Conservation (phyloP, 2,329 filamentous ascomycete species). For the Ascosphaera acerosa region DNA sequence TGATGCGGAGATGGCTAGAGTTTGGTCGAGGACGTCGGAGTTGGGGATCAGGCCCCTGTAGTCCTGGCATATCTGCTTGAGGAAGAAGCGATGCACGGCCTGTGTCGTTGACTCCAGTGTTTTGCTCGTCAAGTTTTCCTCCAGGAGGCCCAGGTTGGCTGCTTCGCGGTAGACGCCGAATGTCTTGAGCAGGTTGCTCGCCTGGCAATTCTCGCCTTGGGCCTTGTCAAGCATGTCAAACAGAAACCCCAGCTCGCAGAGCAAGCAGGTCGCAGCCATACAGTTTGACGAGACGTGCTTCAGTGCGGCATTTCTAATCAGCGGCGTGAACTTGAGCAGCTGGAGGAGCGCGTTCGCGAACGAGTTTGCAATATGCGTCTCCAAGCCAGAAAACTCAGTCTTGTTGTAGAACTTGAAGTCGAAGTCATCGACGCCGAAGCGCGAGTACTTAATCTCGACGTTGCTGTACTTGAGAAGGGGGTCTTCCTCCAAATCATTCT, state of each 20-base stretch:
- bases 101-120: constrained; percentile 65
- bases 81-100: constrained; percentile 56
- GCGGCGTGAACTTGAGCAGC: constrained; percentile 69
- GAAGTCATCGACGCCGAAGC: constrained; percentile 97
- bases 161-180: constrained; percentile 65
- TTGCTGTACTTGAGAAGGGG: constrained; percentile 75
- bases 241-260: constrained; percentile 86
- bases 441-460: constrained; percentile 96
- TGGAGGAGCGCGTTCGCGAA: constrained; percentile 87
- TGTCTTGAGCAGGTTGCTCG: constrained; percentile 78
- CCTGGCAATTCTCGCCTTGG: constrained; percentile 78
- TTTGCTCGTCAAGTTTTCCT: constrained; percentile 52
- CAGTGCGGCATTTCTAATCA: constrained; percentile 67
- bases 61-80: constrained; percentile 58
- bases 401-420: constrained; percentile 98
- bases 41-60: constrained; percentile 40
- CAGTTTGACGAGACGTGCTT: constrained; percentile 75
- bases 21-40: constrained; percentile 43
- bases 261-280: constrained; percentile 53
- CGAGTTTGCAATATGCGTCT: constrained; percentile 91
- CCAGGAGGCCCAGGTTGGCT: constrained; percentile 51
- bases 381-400: constrained; percentile 69
- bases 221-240: constrained; percentile 98
- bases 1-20: constrained; percentile 21
- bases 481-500: constrained; percentile 48